Evolutionary conservation across 1,284 basidiomycete species (phyloP).

Genomic region (Xanthoconium separans): DNA sequence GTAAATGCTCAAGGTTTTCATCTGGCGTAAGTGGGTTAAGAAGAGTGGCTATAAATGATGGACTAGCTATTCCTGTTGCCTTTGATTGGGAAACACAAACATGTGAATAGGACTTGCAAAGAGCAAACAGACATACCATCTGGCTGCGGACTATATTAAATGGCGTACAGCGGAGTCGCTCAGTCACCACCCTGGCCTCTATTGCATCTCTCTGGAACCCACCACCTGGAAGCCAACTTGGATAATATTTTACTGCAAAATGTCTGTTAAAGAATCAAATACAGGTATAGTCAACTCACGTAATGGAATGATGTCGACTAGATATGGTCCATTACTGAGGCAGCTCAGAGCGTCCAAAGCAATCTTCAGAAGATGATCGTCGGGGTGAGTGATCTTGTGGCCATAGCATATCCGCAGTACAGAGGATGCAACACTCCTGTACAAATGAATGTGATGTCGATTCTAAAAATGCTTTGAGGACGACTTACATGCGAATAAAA

Average conservation of each 20-base stretch:
- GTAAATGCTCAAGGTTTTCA: constrained; percentile 6
- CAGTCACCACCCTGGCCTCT: background rate
- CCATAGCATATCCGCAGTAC: constrained; percentile 11
- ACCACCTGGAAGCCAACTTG: constrained; percentile 15
- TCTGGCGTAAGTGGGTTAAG: constrained; percentile 11
- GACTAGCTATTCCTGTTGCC: constrained; percentile 10
- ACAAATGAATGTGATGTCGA: background rate
- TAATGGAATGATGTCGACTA: constrained; percentile 9
- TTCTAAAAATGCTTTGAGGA: background rate
- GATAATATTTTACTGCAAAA: constrained; percentile 13
- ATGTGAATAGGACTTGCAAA: background rate
- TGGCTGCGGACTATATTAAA: constrained; percentile 9
- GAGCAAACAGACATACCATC: constrained; percentile 4
- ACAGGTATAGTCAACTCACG: background rate
- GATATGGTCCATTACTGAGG: constrained; percentile 6
- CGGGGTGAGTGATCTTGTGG: constrained; percentile 1
- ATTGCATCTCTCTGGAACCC: constrained; percentile 7
- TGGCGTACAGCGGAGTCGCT: constrained; percentile 8
- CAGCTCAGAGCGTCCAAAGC: constrained; percentile 1
- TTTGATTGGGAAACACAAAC: background rate
- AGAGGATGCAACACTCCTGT: constrained; percentile 11
- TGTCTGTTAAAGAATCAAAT: background rate
- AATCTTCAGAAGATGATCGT: constrained; percentile 10
- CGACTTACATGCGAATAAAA: constrained; percentile 6
- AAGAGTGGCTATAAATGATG: constrained; percentile 14